Base-by-base conservation (phyloP, 257 asterid genomes). In the Jaltomata sinuosa region DNA sequence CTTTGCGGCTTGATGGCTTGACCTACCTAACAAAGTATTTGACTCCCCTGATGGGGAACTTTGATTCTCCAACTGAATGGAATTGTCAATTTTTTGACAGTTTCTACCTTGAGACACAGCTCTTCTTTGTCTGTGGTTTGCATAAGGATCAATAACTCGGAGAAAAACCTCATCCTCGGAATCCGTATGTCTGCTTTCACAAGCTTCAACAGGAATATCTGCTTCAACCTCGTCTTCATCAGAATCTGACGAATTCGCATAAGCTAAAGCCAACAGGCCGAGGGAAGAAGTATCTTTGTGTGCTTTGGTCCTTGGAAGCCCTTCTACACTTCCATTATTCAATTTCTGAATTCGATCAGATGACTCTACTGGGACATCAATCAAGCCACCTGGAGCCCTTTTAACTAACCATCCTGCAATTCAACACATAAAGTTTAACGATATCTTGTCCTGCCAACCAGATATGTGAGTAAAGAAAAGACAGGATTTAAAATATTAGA, bases 181-280 rank as follows among this genome's bases (percentile, higher is more conserved):
- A 79, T 77, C 88, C n/a, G 55, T 81, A 79, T 83, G 52, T 83
- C 79, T 83, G 69, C 88, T 79, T 67, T 87, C 87, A 81, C 84
- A 55, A 87, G 84, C 85, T 53, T 87, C 65, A 27, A 61, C 80
- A 32, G 87, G 89, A 86, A 81, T 80, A 85, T 79, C 91, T 84
- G 87, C 90, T 87, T 91, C 93, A 40, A 83, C 82, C 62, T 89
- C 90, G 11, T 93, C 97, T 52, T 86, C 96, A 84, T 96, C 99
- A 2, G 97, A 90, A 85, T 97, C 99, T 1, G 98, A 97, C 71
- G 95, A 90, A 90, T 88, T 80, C n/a, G 93, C 96, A 84, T 97
- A 97, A 38, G 93, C 77, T 89, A 94, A 91, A 85, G 99, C 99
- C 86, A 97, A 86, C 82, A 97, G 88, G 84, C 97, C 94, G 55